Evolutionary conservation across 169 alveolate species (phyloP).

Genomic region (Cryptosporidium parvum): DNA sequence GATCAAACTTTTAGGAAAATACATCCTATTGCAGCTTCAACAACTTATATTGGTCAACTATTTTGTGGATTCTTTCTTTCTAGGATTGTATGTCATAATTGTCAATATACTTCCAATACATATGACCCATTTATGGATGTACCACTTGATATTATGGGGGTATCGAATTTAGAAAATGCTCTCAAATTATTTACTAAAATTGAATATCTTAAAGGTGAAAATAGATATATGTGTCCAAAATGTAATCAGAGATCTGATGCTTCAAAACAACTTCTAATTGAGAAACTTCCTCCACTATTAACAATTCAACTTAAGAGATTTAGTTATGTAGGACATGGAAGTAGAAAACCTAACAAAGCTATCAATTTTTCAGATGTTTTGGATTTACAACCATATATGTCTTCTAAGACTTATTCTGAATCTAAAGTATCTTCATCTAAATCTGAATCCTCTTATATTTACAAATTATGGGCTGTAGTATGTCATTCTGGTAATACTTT

Average conservation of each 20-base stretch:
- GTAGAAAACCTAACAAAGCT: conserved; percentile 56
- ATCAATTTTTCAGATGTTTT: conserved; percentile 25
- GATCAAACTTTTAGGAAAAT: conserved; percentile 68
- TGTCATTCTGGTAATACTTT: conserved; percentile 80
- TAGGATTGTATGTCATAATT: conserved; percentile 76
- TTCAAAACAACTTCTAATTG: conserved; percentile 58
- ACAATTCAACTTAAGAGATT: conserved; percentile 68
- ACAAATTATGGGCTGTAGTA: conserved; percentile 81
- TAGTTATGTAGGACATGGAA: conserved; percentile 68
- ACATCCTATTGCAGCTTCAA: conserved; percentile 77
- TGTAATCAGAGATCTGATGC: conserved; percentile 56
- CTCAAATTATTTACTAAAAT: conserved; percentile 75
- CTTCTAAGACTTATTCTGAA: conserved; percentile 1
- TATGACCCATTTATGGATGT: conserved; percentile 81
- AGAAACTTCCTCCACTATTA: conserved; percentile 60
- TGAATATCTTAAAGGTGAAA: conserved; percentile 78
- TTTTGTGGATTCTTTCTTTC: conserved; percentile 82
- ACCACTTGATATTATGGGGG: conserved; percentile 79
- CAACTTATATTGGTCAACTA: conserved; percentile 80
- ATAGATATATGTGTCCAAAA: conserved; percentile 79
- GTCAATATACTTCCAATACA: conserved; percentile 75
- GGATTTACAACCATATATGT: conserved; percentile 45
- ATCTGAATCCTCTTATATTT: conserved; percentile 24
- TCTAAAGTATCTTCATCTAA: background rate
- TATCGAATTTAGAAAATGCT: conserved; percentile 79